Percentiles rank a stretch among this genome's conserved stretches.
phyloP scores from a whole-genome alignment of 495 filamentous ascomycete species.

The Aspergillus nanangensis region DNA sequence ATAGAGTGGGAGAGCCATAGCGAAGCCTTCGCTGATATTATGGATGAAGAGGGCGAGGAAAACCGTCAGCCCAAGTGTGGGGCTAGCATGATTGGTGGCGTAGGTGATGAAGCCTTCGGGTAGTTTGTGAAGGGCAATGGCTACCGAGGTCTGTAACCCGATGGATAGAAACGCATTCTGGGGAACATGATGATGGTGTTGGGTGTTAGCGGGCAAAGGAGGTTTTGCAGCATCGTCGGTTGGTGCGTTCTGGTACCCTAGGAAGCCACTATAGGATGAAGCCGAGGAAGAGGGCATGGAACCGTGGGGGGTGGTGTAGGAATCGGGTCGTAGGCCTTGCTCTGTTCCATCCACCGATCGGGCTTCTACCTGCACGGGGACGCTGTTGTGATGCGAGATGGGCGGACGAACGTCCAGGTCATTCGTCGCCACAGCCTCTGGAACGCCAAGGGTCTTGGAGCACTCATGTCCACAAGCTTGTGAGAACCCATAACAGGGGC shows the following conservation, averaged over 20 bases:
- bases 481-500: slow-evolving; percentile 78
- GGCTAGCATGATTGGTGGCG: slow-evolving; percentile 94
- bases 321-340: too few species aligned
- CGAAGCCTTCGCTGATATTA: slow-evolving; percentile 96
- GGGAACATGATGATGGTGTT: slow-evolving; percentile 95
- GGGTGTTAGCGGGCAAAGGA: slow-evolving; percentile 30
- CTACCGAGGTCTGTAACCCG: slow-evolving; percentile 86
- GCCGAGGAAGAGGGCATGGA: slow-evolving; percentile 2
- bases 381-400: slow-evolving; percentile 12
- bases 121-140: slow-evolving; percentile 94
- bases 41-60: slow-evolving; percentile 96
- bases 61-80: slow-evolving; percentile 78
- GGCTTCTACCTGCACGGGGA: slow-evolving; percentile 7
- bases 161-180: slow-evolving; percentile 91
- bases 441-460: slow-evolving; percentile 28
- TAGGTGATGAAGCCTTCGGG: slow-evolving; percentile 99
- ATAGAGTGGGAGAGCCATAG: slow-evolving; percentile 86
- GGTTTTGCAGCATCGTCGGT: slow-evolving; percentile 21
- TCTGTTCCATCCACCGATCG: too few species aligned
- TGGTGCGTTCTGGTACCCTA: slow-evolving; percentile 11
- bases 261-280: slow-evolving; percentile 7
- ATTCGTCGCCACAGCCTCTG: slow-evolving; percentile 9
- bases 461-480: slow-evolving; percentile 85
- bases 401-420: slow-evolving; percentile 2
- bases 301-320: not conserved